A percentile compares a stretch with the other conserved stretches of the same genome.
Conservation (phyloP, 441 rosid species). For the Populus hybrid region DNA sequence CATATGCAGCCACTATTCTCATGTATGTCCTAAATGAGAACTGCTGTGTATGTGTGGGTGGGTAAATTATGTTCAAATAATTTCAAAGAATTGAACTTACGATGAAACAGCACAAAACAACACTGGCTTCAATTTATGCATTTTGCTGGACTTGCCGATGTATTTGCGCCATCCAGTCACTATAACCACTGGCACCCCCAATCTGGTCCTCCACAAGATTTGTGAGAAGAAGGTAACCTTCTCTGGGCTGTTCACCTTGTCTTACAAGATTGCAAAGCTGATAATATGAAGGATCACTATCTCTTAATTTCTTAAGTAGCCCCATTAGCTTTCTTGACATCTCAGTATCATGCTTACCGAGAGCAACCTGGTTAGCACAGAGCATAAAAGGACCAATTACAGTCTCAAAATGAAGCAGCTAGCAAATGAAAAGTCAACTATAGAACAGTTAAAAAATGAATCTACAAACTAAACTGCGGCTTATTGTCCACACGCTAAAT, state of each 20-base stretch:
- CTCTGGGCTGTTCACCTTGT: slow-evolving; percentile 98
- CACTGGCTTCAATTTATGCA: slow-evolving; percentile 47
- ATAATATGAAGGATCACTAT: slow-evolving; percentile 66
- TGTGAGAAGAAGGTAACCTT: slow-evolving; percentile 75
- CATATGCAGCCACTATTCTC: neutral
- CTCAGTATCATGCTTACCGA: slow-evolving; percentile 63
- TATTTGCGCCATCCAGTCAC: slow-evolving; percentile 78
- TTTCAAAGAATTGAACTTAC: neutral
- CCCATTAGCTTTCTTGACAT: slow-evolving; percentile 79
- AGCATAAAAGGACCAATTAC: slow-evolving; percentile 15
- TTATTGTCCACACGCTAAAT: neutral
- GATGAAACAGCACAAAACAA: slow-evolving; percentile 2
- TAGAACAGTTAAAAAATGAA: neutral
- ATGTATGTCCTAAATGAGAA: neutral
- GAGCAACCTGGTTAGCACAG: slow-evolving; percentile 50
- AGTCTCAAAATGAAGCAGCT: neutral
- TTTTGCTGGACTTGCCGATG: slow-evolving; percentile 87
- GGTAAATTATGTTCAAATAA: neutral
- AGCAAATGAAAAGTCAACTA: neutral
- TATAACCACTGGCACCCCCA: slow-evolving; percentile 71
- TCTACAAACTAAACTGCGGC: neutral
- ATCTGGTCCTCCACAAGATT: slow-evolving; percentile 86
- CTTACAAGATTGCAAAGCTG: slow-evolving; percentile 76
- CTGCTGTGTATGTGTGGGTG: neutral
- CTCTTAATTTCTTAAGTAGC: slow-evolving; percentile 65